Base-by-base conservation (phyloP, 139 green algal genomes). In the Auxenochlorella pyrenoidosa region DNA sequence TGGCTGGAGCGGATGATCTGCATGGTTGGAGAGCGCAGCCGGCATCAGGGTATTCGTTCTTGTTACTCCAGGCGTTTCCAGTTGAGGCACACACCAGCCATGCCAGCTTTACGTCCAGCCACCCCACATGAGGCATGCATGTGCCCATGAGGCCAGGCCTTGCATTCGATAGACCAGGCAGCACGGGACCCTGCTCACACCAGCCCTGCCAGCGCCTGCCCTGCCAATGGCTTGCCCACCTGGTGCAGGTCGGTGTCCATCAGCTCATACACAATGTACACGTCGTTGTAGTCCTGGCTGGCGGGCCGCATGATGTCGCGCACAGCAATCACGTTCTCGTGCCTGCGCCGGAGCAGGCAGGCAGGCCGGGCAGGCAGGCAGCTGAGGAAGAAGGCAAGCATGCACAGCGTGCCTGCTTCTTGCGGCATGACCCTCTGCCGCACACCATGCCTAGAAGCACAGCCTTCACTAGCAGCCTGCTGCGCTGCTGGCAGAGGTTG, bases 221-320 rank as follows among this genome's bases (percentile, higher is more conserved):
- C 47, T 54, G 47, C 47, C n/a, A n/a, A n/a, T n/a, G n/a, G n/a
- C 10, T 54, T 54, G 1, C 68, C 68, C 68, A 75, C 68, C 68
- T 75, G 84, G 93, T 99, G 97, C 87, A 99, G 93, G 92, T 99
- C 98, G 34, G 98, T 99, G 94, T 99, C 98, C 98, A 99, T 99
- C 24, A 99, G 94, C 92, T 99, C 98, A 83, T 99, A 98, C 70
- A 99, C 96, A 28, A 99, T 91, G 93, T 99, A 99, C 1, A 99
- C 95, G 72, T 99, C 97, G 77, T 97, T 96, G 89, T 98, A 98
- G 51, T 85, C 84, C 38, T 82, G 36, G 15, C 58, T 40, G 36
- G 84, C 77, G n/a, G 94, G 94, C 12, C 78, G 83, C 82, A 96
- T 82, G 24, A 96, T 93, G 88, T 98, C 95, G 5, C 87, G 90